Evolutionary conservation across 805 yeast genomes (phyloP).

Genomic region (Schwanniomyces occidentalis): DNA sequence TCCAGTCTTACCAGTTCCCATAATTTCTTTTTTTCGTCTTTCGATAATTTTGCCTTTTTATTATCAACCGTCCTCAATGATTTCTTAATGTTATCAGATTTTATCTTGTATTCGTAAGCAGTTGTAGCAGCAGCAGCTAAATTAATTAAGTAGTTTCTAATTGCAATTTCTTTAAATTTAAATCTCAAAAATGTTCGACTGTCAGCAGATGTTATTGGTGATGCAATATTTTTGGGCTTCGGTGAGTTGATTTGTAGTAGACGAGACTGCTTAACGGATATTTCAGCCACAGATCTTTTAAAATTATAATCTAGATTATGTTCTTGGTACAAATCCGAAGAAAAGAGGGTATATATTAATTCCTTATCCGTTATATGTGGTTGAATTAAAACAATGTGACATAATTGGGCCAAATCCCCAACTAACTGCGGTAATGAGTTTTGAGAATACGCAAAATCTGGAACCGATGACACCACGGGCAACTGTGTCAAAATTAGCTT

Average conservation of each 20-base stretch:
- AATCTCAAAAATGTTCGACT: constrained; percentile 31
- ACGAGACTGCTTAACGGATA: constrained; percentile 49
- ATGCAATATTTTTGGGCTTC: constrained; percentile 12
- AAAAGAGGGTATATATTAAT: constrained; percentile 38
- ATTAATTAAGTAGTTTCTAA: constrained; percentile 52
- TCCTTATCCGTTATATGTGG: constrained; percentile 45
- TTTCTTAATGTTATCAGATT: constrained; percentile 33
- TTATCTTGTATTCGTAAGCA: constrained; percentile 48
- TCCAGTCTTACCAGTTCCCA: constrained; percentile 55
- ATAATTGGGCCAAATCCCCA: constrained; percentile 42
- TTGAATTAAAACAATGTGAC: constrained; percentile 40
- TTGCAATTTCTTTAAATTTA: constrained; percentile 45
- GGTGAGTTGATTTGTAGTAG: constrained; percentile 39
- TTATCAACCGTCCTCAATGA: constrained; percentile 23
- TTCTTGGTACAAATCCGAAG: constrained; percentile 48
- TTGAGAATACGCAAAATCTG: constrained; percentile 33
- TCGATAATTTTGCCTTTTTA: constrained; percentile 32
- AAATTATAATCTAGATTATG: constrained; percentile 46
- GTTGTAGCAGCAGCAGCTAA: constrained; percentile 57
- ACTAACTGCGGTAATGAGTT: constrained; percentile 38
- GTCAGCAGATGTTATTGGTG: constrained; percentile 32
- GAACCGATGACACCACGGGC: constrained; percentile 39
- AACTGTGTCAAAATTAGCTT: constrained; percentile 42
- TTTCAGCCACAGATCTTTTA: constrained; percentile 48
- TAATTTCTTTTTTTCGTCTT: constrained; percentile 42